Evolutionary conservation across 2,329 filamentous ascomycete genomes (phyloP), one percentile per base, ranked within the genome.

Genomic region (Trichoderma cornu-damae): DNA sequence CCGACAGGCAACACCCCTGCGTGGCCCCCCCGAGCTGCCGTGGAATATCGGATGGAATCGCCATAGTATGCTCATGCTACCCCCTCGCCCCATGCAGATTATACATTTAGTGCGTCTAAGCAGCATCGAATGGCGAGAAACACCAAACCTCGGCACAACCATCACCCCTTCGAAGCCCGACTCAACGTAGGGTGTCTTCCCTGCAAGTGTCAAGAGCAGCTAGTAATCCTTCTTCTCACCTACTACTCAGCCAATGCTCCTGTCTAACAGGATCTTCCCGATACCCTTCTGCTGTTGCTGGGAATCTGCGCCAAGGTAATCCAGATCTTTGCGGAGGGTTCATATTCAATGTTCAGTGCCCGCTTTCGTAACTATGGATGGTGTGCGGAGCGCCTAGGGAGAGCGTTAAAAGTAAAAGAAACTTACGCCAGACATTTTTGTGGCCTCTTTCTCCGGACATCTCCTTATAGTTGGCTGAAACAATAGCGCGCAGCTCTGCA

Each of bases 221-320:
- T 59, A 62, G 40, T 51, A 59, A 30, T 61, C 61, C 30, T 52
- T 56, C 11, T 50, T 35, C 7, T 61, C 43, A 28, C 47, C 20
- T 16, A 30, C 40, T 7, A 60, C 61, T 47, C 47, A 57, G 8
- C 58, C 38, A 3, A 62, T 35, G 26, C 61, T 60, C 61, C 61
- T 61, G 20, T 61, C 28, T n/a, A 62, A 44, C 1, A 62, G 48
- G 35, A 60, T 56, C 43, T 54, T 61, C 12, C 61, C 61, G 24
- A 62, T 62, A 16, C 61, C 61, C 55, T 57, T 62, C 18, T 58
- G 58, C 37, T 61, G 61, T 14, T 62, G 60, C 8, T 46, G 28
- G 11, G 61, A 60, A 30, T 62, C 58, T n/a, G 61, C 61, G 3
- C 58, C 61, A 4, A 62, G 58, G 26, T 61, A 61, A 44, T 62